phyloP scores from a whole-genome alignment of 768 basidiomycete species.

The Trametopsis cervina region DNA sequence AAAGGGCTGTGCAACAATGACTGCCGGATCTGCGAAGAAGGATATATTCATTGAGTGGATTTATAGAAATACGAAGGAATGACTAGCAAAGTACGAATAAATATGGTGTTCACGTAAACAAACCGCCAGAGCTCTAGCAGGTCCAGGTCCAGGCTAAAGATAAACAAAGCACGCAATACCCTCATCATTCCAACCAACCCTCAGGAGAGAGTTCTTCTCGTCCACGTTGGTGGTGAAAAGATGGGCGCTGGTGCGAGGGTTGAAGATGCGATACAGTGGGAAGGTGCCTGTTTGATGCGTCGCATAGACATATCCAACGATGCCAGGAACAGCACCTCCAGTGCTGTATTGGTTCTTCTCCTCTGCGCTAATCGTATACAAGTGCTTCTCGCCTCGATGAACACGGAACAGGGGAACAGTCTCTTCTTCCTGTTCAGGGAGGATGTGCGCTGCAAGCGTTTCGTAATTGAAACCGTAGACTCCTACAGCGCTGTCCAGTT shows the following conservation, averaged over 20 bases:
- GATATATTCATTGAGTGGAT: no score
- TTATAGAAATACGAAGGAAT: no score
- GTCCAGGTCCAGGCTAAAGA: no score
- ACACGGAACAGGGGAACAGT: constrained; percentile 13
- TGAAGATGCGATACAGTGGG: constrained; percentile 18
- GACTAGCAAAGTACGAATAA: no score
- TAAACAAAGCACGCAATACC: constrained; percentile 14
- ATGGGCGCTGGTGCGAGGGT: constrained; percentile 8
- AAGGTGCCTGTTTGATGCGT: constrained; percentile 4
- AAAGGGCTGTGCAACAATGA: no score
- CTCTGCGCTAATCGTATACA: constrained; percentile 12
- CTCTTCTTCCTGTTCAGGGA: not conserved
- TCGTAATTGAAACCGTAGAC: constrained; percentile 9
- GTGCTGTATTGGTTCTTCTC: constrained; percentile 1
- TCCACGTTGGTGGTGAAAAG: constrained; percentile 15
- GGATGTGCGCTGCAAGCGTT: constrained; percentile 6
- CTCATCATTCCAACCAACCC: constrained; percentile 8
- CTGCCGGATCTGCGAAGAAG: no score
- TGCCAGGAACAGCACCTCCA: not conserved
- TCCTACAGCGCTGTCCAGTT: constrained; percentile 6
- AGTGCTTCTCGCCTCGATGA: constrained; percentile 10
- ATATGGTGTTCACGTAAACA: no score
- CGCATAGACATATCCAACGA: constrained; percentile 7
- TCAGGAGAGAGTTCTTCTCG: constrained; percentile 12
- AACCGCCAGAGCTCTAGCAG: no score